Evolutionary conservation across 257 asterid genomes (phyloP), one percentile per base, ranked within the genome.

Genomic region (Lantana camara): DNA sequence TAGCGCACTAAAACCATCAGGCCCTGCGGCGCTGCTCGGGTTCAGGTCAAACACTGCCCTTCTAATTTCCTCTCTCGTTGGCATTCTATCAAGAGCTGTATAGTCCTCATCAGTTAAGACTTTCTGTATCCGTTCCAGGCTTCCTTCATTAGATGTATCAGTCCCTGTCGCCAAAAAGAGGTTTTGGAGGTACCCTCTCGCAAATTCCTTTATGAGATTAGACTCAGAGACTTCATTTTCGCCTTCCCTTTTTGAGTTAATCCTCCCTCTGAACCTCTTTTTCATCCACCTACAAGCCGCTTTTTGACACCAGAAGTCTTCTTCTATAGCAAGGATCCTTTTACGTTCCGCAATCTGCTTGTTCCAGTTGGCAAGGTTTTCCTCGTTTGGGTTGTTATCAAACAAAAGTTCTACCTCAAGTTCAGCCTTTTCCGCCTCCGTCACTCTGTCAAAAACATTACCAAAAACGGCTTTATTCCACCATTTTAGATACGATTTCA

Each of bases 51-150:
- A 42, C 0, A 42, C 7, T 7, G 4, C 48, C 2, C 15, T 1
- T 14, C 15, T 14, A 16, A 42, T 19, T 42, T 42, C 48, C 19
- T 42, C 48, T 13, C 13, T 13, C 0, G 17, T 42, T 1, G 48
- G 20, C 0, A 1, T 1, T 0, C 5, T 4, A 3, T 7, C 13
- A 0, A 42, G 7, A 2, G 20, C 0, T 0, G 0, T 19, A 42
- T 0, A 42, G 2, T 38, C n/a, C 2, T 9, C 45, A 2, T 4
- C 1, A 0, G 17, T 0, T 42, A n/a, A 2, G 0, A n/a, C 8
- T 0, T 6, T 14, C 1, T n/a, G n/a, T n/a, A n/a, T n/a, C n/a
- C n/a, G n/a, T n/a, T n/a, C n/a, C n/a, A n/a, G n/a, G n/a, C n/a
- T 16, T 1, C 4, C 13, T 14, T 6, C 4, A n/a, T 0, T 14